Evolutionary conservation across 2,329 filamentous ascomycete species (phyloP).

Genomic region (Arthroderma sp.): DNA sequence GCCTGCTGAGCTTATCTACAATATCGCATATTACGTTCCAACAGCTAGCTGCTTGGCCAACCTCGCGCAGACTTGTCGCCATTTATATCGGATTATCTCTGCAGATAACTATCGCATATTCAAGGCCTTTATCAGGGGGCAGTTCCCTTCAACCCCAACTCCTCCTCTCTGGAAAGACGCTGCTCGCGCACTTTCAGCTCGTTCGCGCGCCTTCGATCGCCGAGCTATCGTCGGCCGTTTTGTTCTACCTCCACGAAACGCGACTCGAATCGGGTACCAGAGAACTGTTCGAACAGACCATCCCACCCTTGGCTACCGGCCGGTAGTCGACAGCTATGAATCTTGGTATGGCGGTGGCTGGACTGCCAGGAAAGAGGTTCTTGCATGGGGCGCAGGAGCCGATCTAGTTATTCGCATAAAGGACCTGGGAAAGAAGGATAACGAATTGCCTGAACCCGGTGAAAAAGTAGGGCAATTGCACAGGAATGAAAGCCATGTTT

Average conservation of each 20-base stretch:
- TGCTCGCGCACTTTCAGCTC: slow-evolving; percentile 41
- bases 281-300: slow-evolving; percentile 34
- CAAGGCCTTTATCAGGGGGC: slow-evolving; percentile 33
- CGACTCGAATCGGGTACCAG: slow-evolving; percentile 24
- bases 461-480: not conserved
- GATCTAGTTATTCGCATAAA: slow-evolving; percentile 40
- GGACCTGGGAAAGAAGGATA: slow-evolving; percentile 23
- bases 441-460: not conserved
- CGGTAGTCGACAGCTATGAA: slow-evolving; percentile 46
- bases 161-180: slow-evolving; percentile 36
- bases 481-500: not conserved
- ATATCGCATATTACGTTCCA: slow-evolving; percentile 31
- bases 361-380: slow-evolving; percentile 40
- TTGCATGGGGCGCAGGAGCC: slow-evolving; percentile 49
- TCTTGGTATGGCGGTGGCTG: slow-evolving; percentile 33
- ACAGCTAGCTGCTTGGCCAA: slow-evolving; percentile 31
- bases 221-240: slow-evolving; percentile 43
- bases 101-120: slow-evolving; percentile 37
- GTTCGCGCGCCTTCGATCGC: slow-evolving; percentile 44
- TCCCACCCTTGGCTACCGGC: slow-evolving; percentile 43
- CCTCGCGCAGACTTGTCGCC: slow-evolving; percentile 34
- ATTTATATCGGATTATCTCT: slow-evolving; percentile 32
- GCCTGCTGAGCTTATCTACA: slow-evolving; percentile 32
- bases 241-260: slow-evolving; percentile 33
- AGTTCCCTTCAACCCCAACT: slow-evolving; percentile 34